phyloP scores from a whole-genome alignment of 192 early-diverging fungal genomes.

The Umbelopsis vinacea region DNA sequence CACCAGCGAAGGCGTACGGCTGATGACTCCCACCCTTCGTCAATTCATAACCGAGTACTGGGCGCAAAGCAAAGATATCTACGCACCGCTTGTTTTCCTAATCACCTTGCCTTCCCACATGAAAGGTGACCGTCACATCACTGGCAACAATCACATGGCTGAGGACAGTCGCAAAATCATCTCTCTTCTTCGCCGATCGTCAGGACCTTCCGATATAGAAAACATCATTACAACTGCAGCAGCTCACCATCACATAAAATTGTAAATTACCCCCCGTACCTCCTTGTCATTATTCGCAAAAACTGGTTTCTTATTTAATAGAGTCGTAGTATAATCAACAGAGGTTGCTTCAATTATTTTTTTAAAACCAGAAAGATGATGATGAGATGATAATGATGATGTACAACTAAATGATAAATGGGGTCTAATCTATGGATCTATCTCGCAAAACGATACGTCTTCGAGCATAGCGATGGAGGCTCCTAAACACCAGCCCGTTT shows the following conservation, averaged over 20 bases:
- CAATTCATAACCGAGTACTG: background rate
- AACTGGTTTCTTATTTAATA: too few species aligned
- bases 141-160: background rate
- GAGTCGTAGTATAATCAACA: too few species aligned
- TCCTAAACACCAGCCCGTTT: conserved; percentile 97
- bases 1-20: background rate
- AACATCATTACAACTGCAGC: too few species aligned
- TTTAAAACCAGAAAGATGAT: background rate
- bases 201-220: too few species aligned
- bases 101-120: background rate
- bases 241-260: too few species aligned
- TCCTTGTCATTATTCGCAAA: too few species aligned
- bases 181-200: background rate
- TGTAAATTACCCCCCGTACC: too few species aligned
- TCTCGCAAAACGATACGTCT: conserved; percentile 40
- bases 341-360: too few species aligned
- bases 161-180: background rate
- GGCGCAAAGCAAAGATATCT: conserved; percentile 3
- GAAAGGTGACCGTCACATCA: too few species aligned
- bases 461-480: conserved; percentile 88
- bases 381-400: background rate
- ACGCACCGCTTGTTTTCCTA: background rate
- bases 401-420: background rate
- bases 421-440: conserved; percentile 5
- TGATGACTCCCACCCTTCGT: background rate